Conservation (phyloP, 768 basidiomycete genomes). For the Tricholomella constricta region DNA sequence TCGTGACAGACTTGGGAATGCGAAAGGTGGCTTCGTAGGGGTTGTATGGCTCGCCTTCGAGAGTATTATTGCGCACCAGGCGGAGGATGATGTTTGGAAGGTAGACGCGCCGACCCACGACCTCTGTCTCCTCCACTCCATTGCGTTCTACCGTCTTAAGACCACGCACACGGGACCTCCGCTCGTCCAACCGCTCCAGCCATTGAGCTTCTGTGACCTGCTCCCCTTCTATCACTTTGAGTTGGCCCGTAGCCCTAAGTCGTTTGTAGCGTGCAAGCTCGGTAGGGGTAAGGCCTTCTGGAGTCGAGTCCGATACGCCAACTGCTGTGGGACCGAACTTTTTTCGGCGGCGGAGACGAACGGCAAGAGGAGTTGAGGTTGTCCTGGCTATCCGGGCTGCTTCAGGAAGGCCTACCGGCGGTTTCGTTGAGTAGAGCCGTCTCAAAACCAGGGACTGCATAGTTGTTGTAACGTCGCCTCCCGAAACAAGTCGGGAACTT, state of each 20-base stretch:
- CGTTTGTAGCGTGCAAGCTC: conserved; percentile 66
- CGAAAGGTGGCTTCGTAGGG: conserved; percentile 96
- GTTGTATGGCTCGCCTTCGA: conserved; percentile 79
- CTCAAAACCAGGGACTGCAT: conserved; percentile 39
- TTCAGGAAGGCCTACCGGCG: conserved; percentile 33
- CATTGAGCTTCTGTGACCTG: conserved; percentile 57
- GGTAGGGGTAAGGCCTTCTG: conserved; percentile 63
- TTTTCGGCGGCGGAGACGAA: conserved; percentile 67
- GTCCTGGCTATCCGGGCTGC: conserved; percentile 59
- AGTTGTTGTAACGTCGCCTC: conserved; percentile 3
- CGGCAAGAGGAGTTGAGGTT: conserved; percentile 71
- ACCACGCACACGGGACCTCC: conserved; percentile 71
- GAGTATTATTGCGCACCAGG: conserved; percentile 83
- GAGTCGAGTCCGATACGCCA: conserved; percentile 48
- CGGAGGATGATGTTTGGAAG: conserved; percentile 86
- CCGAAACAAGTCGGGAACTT: not conserved
- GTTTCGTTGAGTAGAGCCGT: conserved; percentile 41
- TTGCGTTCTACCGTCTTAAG: conserved; percentile 42
- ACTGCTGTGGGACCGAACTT: conserved; percentile 36
- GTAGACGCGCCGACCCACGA: conserved; percentile 83
- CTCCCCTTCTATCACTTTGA: conserved; percentile 37
- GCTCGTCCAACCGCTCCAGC: conserved; percentile 55
- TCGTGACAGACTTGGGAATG: conserved; percentile 85
- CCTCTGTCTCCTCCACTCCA: conserved; percentile 44
- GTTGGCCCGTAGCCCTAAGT: conserved; percentile 52